Evolutionary conservation across 345 rosid genomes (phyloP), one percentile per base, ranked within the genome.

Genomic region (Arabidopsis arenosa): DNA sequence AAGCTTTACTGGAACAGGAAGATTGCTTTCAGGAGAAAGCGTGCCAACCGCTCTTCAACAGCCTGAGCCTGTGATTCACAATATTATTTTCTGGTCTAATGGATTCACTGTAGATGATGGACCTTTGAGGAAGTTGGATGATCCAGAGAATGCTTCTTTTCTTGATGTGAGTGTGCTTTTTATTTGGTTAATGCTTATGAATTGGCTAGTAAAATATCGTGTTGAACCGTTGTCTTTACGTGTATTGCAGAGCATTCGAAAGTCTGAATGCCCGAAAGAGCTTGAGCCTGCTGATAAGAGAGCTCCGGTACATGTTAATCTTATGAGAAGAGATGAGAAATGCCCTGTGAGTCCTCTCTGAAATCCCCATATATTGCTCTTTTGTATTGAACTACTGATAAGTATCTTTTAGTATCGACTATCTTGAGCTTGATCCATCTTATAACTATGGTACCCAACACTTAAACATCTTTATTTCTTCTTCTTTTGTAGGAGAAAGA

Each of bases 51-150:
- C 93, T 69, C 88, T 91, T 75, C 90, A 85, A 78, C 96, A 82
- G 71, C 97, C 98, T 10, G 93, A 90, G 68, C 69, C 88, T 75
- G 83, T 86, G 33, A 47, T 85, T 68, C 97, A 94, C 77, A 89
- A 85, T 77, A 90, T 94, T 60, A 80, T 89, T 66, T 94, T 94
- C 81, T 92, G 98, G 98, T 77, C 85, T 53, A 85, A 92, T 40
- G 98, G 98, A 67, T 94, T 94, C 84, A 87, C 97, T 23, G 92
- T 94, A 45, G 83, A 92, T 73, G 96, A 85, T 76, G 98, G 98
- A 35, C 92, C 97, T 45, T 72, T 92, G 68, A 87, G 98, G 85
- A 87, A 92, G 80, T 55, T 93, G 85, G 95, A 88, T 39, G 96
- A 91, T 86, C 98, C 98, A 56, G 98, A 91, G 72, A 93, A 91